Base-by-base conservation (phyloP, 257 asterid species). In the Anisodus acutangulus region DNA sequence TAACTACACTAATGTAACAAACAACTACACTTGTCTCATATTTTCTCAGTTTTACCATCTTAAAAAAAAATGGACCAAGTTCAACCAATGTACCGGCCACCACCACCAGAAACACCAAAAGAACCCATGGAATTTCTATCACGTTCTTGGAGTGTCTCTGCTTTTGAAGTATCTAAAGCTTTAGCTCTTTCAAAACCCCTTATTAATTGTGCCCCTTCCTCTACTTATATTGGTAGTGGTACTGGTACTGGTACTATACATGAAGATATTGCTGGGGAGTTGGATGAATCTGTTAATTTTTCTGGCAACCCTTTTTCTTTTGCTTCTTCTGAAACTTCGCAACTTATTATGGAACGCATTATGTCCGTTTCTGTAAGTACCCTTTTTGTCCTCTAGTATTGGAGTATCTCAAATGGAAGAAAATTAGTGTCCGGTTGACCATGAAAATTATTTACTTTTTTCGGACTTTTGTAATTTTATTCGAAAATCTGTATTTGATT, bases 61-160 rank as follows among this genome's bases (percentile, higher is more conserved):
- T 67, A 2, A 31, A 3, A 66, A 57, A 69, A 83, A 74, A 95
- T 96, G 99, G 99, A 96, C 70, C 89, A 86, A 41, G 84, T 90
- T 11, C 91, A 88, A 69, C 87, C 92, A 60, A 82, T 89, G 57
- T 93, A 86, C 90, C 69, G 92, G 86, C 98, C 98, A 3, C 96
- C 97, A 37, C 98, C 98, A 1, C 97, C 97, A 47, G 97, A 93
- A 68, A 95, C 98, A 9, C 98, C 98, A 2, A 87, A 85, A 47
- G 99, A 97, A 90, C 97, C 99, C 0, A 97, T 97, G 98, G 99
- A 97, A 91, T 97, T 97, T 45, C 89, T 97, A 0, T 92, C 98
- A 7, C 98, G 99, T 26, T 95, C 98, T 9, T 97, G 99, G 99
- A 97, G 98, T 69, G 59, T 91, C 2, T 95, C 99, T 4, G 97